These are phyloP conservation scores for Lumnitzera littorea DNA, from an alignment of 345 rosid species.

Conservation along the genomic window DNA sequence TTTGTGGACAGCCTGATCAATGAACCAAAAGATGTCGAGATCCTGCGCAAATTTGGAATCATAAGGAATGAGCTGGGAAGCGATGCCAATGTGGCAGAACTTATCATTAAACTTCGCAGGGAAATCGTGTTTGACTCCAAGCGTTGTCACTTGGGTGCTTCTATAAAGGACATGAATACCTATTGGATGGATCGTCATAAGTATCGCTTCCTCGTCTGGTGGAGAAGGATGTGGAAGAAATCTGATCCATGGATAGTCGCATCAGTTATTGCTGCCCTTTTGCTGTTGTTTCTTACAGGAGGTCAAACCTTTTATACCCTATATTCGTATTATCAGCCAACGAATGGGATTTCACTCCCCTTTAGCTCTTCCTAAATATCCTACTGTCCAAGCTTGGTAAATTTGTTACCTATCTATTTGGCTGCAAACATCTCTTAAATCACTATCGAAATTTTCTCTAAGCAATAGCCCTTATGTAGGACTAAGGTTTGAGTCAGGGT, in stretches of 20 bases:
- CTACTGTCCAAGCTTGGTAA: no score
- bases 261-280: constrained; percentile 9
- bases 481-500: no score
- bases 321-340: constrained; percentile 1
- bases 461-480: no score
- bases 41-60: constrained; percentile 10
- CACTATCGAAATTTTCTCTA: no score
- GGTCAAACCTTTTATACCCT: constrained; percentile 3
- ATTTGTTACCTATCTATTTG: no score
- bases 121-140: not conserved
- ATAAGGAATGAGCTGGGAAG: constrained; percentile 12
- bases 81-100: constrained; percentile 2
- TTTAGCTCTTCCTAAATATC: no score
- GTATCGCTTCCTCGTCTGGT: not conserved
- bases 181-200: not conserved
- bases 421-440: no score
- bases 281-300: constrained; percentile 6
- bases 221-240: not conserved
- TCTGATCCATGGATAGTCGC: constrained; percentile 4
- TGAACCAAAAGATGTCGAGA: constrained; percentile 2
- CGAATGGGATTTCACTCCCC: no score
- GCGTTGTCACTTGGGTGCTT: not conserved
- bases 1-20: constrained; percentile 11
- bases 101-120: constrained; percentile 1
- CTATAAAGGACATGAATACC: not conserved